Conservation (phyloP, 177 flowering plant genomes). For the Vitis hybrid region DNA sequence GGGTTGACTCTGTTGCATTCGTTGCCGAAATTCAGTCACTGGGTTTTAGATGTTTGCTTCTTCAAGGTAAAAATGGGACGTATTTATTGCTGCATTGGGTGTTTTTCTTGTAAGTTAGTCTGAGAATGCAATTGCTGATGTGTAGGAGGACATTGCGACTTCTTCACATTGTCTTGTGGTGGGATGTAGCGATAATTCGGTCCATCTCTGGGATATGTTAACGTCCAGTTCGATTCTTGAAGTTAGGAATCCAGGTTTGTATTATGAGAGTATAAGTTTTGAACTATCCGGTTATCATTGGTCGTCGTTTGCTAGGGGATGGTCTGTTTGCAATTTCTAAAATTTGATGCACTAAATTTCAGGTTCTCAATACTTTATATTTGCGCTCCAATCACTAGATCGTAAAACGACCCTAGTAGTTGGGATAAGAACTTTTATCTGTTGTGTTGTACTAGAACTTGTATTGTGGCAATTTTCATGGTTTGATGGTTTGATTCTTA, state of each 20-base stretch:
- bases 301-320: no score
- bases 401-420: no score
- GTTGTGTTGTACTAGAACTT: not conserved
- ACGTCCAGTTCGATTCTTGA: constrained; percentile 39
- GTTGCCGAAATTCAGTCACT: constrained; percentile 68
- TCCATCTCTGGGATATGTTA: constrained; percentile 64
- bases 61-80: constrained; percentile 47
- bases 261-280: not conserved
- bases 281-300: no score
- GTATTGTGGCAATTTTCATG: not conserved
- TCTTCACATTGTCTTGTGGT: constrained; percentile 52
- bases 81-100: no score
- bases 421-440: no score
- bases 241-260: constrained; percentile 75
- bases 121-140: constrained; percentile 10
- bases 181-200: constrained; percentile 85
- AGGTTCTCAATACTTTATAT: no score
- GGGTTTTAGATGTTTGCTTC: constrained; percentile 89
- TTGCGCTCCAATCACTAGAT: no score
- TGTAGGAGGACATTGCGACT: constrained; percentile 29
- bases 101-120: not conserved
- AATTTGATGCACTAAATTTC: no score
- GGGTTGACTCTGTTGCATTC: constrained; percentile 37
- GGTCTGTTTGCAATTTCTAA: no score
- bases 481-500: not conserved